Evolutionary conservation across 768 basidiomycete genomes (phyloP), one percentile per base, ranked within the genome.

Genomic region (Pleurotus tuoliensis): DNA sequence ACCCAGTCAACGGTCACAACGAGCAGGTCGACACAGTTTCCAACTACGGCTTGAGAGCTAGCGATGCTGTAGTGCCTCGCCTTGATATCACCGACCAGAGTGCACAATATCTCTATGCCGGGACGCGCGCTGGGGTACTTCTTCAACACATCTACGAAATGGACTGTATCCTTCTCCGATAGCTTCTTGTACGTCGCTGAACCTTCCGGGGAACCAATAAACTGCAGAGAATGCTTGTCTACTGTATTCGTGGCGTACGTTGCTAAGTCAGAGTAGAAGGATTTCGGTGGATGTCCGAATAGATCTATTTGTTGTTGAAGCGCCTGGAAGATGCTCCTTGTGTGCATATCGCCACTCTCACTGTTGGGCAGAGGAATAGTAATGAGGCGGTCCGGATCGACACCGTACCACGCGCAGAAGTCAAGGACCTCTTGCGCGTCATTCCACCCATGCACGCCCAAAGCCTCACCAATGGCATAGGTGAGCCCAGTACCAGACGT

Each of bases 41-140:
- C 97, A 13, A 98, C 95, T 56, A 90, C 94, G 65, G 89, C 90
- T 71, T 98, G 96, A 34, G 94, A 84, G 62, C 91, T 94, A 18
- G 97, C 96, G 66, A 99, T 99, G 70, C 93, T 96, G 72, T 99
- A 99, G 71, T 98, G 97, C 59, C 97, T 82, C 3, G 96, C 95
- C 71, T 97, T 94, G 76, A 93, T 98, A 68, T 97, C 94, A 0
- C 93, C 95, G 45, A 98, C 78, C 63, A 97, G 69, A 68, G 92
- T 90, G 64, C 95, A 94, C 3, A 97, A 79, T 56, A 79, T 84
- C 71, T 92, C 92, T 38, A 98, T 86, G 27, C 83, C 81, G 1
- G 93, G 94, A 58, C 79, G 79, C 25, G 96, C 94, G 59, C 85
- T 90, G 20, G 77, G 76, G 69, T 92, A 98, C 66, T 77, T 80